These are phyloP conservation scores for Lasiodiplodia citricola DNA, from an alignment of 2,329 filamentous ascomycete genomes.

Conservation along the genomic window DNA sequence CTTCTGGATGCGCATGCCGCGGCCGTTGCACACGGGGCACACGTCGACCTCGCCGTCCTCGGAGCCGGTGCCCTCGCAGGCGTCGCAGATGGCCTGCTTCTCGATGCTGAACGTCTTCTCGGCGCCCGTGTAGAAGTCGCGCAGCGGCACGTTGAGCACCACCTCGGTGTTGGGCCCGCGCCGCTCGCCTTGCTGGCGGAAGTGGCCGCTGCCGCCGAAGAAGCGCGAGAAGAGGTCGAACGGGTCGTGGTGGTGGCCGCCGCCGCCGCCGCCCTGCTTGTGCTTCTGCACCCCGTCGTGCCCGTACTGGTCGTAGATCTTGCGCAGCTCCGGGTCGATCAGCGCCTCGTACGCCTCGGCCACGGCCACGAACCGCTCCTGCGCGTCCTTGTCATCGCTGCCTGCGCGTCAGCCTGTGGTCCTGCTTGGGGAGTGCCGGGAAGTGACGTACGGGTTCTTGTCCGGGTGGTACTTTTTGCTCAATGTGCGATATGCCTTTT, in stretches of 20 bases:
- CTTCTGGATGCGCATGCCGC: slow-evolving; percentile 84
- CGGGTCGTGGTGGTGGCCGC: slow-evolving; percentile 71
- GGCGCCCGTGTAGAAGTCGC: slow-evolving; percentile 90
- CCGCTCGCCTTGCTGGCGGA: slow-evolving; percentile 75
- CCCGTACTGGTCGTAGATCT: slow-evolving; percentile 93
- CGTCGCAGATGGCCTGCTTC: slow-evolving; percentile 93
- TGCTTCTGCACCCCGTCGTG: slow-evolving; percentile 89
- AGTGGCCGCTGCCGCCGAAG: slow-evolving; percentile 91
- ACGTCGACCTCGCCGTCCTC: slow-evolving; percentile 83
- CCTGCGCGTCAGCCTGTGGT: neutral
- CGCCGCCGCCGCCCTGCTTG: slow-evolving; percentile 70
- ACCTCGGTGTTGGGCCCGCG: slow-evolving; percentile 90
- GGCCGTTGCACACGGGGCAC: slow-evolving; percentile 77
- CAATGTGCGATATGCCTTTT: slow-evolving; percentile 87
- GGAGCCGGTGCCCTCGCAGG: slow-evolving; percentile 84
- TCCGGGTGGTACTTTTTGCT: slow-evolving; percentile 98
- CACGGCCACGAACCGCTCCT: slow-evolving; percentile 91
- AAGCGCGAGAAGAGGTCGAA: slow-evolving; percentile 97
- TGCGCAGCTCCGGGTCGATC: slow-evolving; percentile 76
- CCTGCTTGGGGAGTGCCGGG: neutral
- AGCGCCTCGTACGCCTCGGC: slow-evolving; percentile 96
- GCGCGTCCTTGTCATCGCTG: slow-evolving; percentile 77
- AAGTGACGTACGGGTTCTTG: slow-evolving; percentile 82
- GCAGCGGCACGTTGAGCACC: slow-evolving; percentile 75
- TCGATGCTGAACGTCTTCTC: slow-evolving; percentile 88